Evolutionary conservation across 2,329 filamentous ascomycete species (phyloP).

Genomic region (Cladosporium oxysporum): DNA sequence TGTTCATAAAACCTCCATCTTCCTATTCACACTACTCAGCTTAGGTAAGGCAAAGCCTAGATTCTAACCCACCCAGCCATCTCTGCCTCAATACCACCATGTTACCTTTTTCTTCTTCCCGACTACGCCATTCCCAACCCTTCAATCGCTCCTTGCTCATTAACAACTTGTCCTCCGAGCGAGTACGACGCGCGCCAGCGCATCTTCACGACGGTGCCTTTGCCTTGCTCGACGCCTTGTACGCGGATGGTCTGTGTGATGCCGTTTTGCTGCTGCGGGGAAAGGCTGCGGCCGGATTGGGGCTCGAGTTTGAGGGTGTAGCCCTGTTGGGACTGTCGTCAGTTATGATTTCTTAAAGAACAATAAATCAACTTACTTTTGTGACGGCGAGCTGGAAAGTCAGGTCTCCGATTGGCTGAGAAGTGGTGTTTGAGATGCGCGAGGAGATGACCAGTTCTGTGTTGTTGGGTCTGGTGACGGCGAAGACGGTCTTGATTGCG

Average conservation of each 20-base stretch:
- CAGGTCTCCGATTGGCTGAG: constrained; percentile 71
- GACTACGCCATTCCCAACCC: constrained; percentile 64
- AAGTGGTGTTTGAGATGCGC: constrained; percentile 79
- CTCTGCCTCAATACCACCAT: background rate
- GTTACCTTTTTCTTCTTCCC: background rate
- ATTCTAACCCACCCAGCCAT: background rate
- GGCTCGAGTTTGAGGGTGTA: constrained; percentile 80
- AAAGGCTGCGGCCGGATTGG: constrained; percentile 76
- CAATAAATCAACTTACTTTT: constrained; percentile 61
- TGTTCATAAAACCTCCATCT: background rate
- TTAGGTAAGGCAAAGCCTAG: background rate
- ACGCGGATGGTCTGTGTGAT: constrained; percentile 81
- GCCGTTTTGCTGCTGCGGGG: constrained; percentile 70
- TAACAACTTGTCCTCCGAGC: constrained; percentile 61
- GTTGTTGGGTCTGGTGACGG: constrained; percentile 62
- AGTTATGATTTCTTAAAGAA: background rate
- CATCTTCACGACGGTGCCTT: constrained; percentile 81
- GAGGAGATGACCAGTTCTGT: constrained; percentile 69
- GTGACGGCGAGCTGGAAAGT: constrained; percentile 93
- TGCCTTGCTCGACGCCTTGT: constrained; percentile 69
- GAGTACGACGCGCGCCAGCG: constrained; percentile 85
- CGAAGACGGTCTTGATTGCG: constrained; percentile 69
- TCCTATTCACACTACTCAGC: background rate
- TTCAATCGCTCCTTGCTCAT: constrained; percentile 82
- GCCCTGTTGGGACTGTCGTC: constrained; percentile 53